Conservation (phyloP, 352 stramenopile genomes). For the Phytophthora brassicae region DNA sequence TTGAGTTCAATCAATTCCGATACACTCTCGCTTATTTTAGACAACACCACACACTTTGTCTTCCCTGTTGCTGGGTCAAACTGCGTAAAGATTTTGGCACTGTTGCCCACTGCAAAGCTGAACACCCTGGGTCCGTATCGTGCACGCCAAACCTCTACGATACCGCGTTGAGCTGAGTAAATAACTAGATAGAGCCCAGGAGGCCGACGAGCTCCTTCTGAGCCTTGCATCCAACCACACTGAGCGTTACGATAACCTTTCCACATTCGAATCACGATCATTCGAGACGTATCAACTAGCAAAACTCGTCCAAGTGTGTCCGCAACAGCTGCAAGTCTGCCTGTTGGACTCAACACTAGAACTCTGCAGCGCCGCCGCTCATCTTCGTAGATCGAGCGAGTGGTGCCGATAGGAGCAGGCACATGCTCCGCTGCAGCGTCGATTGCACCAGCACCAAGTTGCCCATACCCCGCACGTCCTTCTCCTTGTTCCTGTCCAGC, state of each 20-base stretch:
- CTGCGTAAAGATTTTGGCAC: constrained; percentile 66
- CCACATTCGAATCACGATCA: constrained; percentile 86
- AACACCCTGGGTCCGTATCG: constrained; percentile 76
- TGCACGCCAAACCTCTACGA: constrained; percentile 83
- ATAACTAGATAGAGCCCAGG: constrained; percentile 81
- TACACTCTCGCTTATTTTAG: constrained; percentile 27
- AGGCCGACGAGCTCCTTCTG: constrained; percentile 45
- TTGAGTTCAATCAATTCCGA: constrained; percentile 70
- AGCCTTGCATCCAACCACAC: constrained; percentile 78
- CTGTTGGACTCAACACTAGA: constrained; percentile 69
- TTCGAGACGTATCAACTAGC: constrained; percentile 75
- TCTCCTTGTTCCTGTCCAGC: constrained; percentile 17
- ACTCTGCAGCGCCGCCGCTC: constrained; percentile 55
- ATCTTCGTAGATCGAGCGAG: constrained; percentile 63
- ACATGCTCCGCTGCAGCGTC: constrained; percentile 73
- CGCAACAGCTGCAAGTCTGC: constrained; percentile 65
- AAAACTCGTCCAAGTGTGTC: constrained; percentile 78
- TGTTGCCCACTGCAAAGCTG: constrained; percentile 68
- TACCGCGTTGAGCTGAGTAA: constrained; percentile 80
- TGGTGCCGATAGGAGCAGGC: constrained; percentile 54
- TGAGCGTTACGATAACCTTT: constrained; percentile 88
- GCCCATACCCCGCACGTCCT: constrained; percentile 30
- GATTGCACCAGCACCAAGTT: constrained; percentile 32
- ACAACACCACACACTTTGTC: constrained; percentile 62
- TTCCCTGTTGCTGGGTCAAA: constrained; percentile 36